A percentile compares a stretch with the other conserved stretches of the same genome.
These are phyloP conservation scores for Cyclaneusma minus DNA, from an alignment of 2,329 filamentous ascomycete species.

Conservation along the genomic window DNA sequence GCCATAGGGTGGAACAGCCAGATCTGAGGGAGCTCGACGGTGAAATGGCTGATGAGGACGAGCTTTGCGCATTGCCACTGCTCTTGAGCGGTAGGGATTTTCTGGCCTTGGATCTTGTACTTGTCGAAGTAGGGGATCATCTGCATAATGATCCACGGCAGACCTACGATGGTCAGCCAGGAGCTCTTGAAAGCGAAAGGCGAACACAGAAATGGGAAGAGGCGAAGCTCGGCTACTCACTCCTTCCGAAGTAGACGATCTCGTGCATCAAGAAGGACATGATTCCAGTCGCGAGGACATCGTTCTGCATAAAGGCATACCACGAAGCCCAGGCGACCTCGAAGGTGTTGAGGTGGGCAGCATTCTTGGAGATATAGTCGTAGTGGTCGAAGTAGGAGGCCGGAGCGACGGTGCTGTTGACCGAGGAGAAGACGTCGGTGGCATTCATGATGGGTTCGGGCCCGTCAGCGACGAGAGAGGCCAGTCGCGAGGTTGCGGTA, in stretches of 20 bases:
- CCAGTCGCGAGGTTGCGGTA: not conserved
- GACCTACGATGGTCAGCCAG: no score
- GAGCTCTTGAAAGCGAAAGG: no score
- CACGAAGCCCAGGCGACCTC: slow-evolving; percentile 89
- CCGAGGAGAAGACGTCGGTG: not conserved
- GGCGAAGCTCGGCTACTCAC: no score
- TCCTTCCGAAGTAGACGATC: slow-evolving; percentile 86
- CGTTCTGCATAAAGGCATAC: slow-evolving; percentile 98
- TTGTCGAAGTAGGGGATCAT: slow-evolving; percentile 72
- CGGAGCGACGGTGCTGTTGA: not conserved
- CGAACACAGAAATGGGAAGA: no score
- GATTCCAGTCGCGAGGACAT: slow-evolving; percentile 89
- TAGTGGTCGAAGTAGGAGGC: slow-evolving; percentile 41
- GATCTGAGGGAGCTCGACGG: slow-evolving; percentile 94
- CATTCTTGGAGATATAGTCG: slow-evolving; percentile 56
- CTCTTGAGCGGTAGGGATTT: slow-evolving; percentile 83
- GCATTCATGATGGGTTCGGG: not conserved
- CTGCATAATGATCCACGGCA: slow-evolving; percentile 92
- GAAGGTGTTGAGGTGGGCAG: slow-evolving; percentile 61
- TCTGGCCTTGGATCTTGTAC: slow-evolving; percentile 86
- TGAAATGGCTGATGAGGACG: slow-evolving; percentile 90
- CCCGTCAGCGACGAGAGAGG: not conserved
- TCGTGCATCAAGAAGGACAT: slow-evolving; percentile 97
- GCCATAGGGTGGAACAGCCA: slow-evolving; percentile 98
- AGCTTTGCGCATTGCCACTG: slow-evolving; percentile 90